Conservation (phyloP, 1,139 yeast species). For the Geotrichum europaeum region DNA sequence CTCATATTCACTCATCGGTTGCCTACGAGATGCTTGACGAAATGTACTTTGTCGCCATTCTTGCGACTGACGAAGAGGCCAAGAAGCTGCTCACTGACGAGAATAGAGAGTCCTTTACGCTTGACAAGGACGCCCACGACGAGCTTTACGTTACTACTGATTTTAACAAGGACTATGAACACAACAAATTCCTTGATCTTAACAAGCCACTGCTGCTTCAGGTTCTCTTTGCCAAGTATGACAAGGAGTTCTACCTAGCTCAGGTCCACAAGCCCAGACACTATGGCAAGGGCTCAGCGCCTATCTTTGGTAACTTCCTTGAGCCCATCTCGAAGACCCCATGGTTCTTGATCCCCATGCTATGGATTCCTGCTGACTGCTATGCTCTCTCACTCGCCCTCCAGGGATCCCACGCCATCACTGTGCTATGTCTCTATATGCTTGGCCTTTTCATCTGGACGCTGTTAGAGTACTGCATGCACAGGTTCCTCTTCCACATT, state of each 20-base stretch:
- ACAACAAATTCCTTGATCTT: conserved; percentile 82
- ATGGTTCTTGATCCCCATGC: conserved; percentile 76
- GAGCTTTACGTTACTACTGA: conserved; percentile 75
- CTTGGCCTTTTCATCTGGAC: conserved; percentile 87
- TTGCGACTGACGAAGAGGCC: conserved; percentile 61
- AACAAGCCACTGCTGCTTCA: conserved; percentile 75
- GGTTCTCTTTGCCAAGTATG: conserved; percentile 63
- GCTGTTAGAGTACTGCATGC: conserved; percentile 76
- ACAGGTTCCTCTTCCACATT: conserved; percentile 88
- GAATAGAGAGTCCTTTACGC: conserved; percentile 27
- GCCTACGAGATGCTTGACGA: conserved; percentile 90
- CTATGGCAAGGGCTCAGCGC: conserved; percentile 87
- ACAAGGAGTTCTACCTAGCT: conserved; percentile 85
- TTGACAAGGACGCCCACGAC: conserved; percentile 45
- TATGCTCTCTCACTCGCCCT: conserved; percentile 41
- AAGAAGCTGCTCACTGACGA: conserved; percentile 41
- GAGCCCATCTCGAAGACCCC: conserved; percentile 68
- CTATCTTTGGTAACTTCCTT: conserved; percentile 65
- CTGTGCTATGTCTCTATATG: conserved; percentile 39
- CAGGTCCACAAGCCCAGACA: conserved; percentile 98
- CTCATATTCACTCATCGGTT: conserved; percentile 76
- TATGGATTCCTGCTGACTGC: conserved; percentile 81
- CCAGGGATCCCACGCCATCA: conserved; percentile 26
- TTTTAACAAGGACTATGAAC: conserved; percentile 57
- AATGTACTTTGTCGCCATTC: conserved; percentile 52